A percentile compares a stretch with the other conserved stretches of the same genome.
Conservation (phyloP, 2,329 filamentous ascomycete species). For the Spiromastix sp. region DNA sequence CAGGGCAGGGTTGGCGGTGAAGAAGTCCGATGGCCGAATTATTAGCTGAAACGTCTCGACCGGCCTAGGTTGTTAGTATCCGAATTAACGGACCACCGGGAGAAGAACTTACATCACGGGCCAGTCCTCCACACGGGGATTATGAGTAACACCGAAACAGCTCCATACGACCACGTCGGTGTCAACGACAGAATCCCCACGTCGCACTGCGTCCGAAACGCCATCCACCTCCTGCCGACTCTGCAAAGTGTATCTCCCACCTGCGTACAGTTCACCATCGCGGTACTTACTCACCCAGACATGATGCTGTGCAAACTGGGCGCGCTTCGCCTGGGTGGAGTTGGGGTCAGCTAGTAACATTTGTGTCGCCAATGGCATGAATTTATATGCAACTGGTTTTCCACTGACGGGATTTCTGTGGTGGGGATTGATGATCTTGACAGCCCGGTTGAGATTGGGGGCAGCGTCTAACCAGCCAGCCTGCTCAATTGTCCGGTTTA, state of each 20-base stretch:
- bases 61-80: no score
- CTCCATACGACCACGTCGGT: conserved; percentile 32
- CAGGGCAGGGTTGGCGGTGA: conserved; percentile 41
- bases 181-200: conserved; percentile 39
- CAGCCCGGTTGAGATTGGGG: conserved; percentile 39
- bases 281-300: conserved; percentile 47
- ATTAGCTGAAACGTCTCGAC: no score
- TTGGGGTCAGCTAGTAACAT: conserved; percentile 43
- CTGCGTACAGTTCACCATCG: conserved; percentile 44
- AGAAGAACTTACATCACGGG: conserved; percentile 53
- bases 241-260: conserved; percentile 48
- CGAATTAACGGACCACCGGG: no score
- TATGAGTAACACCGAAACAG: conserved; percentile 50
- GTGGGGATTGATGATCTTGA: conserved; percentile 48
- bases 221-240: conserved; percentile 44
- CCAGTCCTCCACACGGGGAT: conserved; percentile 55
- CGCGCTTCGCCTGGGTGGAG: conserved; percentile 39
- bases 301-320: conserved; percentile 45
- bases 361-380: conserved; percentile 47
- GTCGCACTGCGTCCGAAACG: conserved; percentile 42
- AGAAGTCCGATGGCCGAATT: conserved; percentile 42
- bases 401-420: conserved; percentile 45
- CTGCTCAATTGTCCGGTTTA: conserved; percentile 37
- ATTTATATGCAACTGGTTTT: conserved; percentile 46
- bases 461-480: conserved; percentile 41